A percentile compares a stretch with the other conserved stretches of the same genome.
phyloP scores from a whole-genome alignment of 176 grass and related monocot genomes.

The Aechmea fasciata region DNA sequence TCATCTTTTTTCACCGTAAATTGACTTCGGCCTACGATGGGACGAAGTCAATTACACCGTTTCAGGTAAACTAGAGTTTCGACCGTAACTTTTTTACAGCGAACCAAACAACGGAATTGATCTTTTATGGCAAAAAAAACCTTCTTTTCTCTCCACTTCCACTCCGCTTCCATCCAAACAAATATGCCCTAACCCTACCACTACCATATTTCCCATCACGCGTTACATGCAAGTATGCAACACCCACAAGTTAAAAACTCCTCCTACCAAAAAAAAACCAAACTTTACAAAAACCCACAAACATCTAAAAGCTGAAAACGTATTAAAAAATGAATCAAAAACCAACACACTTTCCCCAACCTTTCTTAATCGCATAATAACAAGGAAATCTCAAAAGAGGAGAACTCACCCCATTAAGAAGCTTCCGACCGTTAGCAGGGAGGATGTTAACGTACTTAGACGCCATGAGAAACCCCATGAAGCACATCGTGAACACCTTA shows the following conservation, averaged over 20 bases:
- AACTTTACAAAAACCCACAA: too few relatives aligned
- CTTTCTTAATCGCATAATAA: not conserved
- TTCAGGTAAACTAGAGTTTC: too few relatives aligned
- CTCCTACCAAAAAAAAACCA: not conserved
- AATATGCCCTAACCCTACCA: not conserved
- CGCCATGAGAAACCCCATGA: conserved; percentile 97
- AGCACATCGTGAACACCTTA: conserved; percentile 97
- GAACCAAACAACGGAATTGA: too few relatives aligned
- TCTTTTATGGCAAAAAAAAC: too few relatives aligned
- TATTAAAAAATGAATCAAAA: not conserved
- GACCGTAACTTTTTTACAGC: too few relatives aligned
- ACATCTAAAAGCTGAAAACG: too few relatives aligned
- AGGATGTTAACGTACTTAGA: conserved; percentile 92
- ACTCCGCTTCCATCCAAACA: too few relatives aligned
- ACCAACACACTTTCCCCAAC: not conserved
- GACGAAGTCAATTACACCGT: too few relatives aligned
- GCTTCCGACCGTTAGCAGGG: conserved; percentile 74
- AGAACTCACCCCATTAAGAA: conserved; percentile 83
- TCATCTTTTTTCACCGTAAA: too few relatives aligned
- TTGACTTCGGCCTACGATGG: too few relatives aligned
- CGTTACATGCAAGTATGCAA: not conserved
- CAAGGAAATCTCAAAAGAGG: conserved; percentile 16
- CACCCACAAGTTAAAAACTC: not conserved
- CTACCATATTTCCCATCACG: not conserved
- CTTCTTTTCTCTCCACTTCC: too few relatives aligned